Conservation (phyloP, 345 rosid genomes). For the Nephelium lappaceum region DNA sequence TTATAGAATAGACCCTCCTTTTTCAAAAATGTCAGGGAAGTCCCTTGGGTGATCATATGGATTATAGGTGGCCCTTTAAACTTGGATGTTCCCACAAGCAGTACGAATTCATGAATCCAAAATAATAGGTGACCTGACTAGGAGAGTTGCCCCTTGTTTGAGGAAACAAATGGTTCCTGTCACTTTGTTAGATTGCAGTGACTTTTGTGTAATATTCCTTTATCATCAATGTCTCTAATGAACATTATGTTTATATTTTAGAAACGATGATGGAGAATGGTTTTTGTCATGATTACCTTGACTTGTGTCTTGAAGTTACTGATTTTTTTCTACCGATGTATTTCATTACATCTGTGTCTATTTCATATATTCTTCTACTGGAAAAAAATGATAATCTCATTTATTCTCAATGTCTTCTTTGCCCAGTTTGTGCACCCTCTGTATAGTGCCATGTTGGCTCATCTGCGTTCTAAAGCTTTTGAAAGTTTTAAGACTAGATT, state of each 20-base stretch:
- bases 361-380: neutral
- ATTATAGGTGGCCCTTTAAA: too few relatives aligned
- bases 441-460: conserved; percentile 56
- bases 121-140: neutral
- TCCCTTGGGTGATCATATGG: neutral
- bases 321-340: neutral
- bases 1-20: too few relatives aligned
- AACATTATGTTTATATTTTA: neutral
- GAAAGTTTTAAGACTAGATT: conserved; percentile 53
- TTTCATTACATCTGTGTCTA: conserved; percentile 6
- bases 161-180: neutral
- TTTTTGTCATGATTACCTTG: neutral
- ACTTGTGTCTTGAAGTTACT: neutral
- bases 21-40: too few relatives aligned
- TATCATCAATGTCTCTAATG: neutral
- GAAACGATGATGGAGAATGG: neutral
- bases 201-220: neutral
- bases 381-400: neutral
- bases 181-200: neutral
- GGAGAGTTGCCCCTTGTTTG: neutral
- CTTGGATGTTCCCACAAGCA: too few relatives aligned
- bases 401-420: conserved; percentile 11
- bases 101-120: neutral
- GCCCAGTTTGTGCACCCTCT: conserved; percentile 58
- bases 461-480: conserved; percentile 54